Evolutionary conservation across 1,139 yeast genomes (phyloP).

Genomic region (Magnusiomyces magnusii): DNA sequence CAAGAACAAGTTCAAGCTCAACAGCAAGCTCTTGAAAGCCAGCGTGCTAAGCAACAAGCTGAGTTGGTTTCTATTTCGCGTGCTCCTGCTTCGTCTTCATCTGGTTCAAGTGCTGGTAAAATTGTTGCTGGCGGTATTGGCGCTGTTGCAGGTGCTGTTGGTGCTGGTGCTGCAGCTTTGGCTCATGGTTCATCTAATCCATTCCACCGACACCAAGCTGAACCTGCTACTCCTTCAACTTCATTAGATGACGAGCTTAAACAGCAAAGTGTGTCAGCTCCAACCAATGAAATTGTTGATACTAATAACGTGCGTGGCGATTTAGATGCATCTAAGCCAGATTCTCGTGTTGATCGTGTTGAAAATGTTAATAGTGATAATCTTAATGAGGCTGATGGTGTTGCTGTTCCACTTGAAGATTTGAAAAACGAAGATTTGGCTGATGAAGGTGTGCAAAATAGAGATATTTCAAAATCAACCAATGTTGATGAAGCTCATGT

Average conservation of each 20-base stretch:
- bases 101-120: too few relatives aligned
- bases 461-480: too few relatives aligned
- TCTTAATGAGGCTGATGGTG: slow-evolving; percentile 32
- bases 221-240: slow-evolving; percentile 9
- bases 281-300: slow-evolving; percentile 7
- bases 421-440: slow-evolving; percentile 13
- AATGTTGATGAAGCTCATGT: not conserved
- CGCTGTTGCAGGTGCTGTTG: slow-evolving; percentile 25
- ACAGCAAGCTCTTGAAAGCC: slow-evolving; percentile 2
- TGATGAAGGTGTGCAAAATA: not conserved
- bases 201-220: slow-evolving; percentile 1
- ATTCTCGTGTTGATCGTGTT: slow-evolving; percentile 37
- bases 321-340: slow-evolving; percentile 52
- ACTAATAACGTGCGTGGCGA: slow-evolving; percentile 55
- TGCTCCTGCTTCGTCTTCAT: not conserved
- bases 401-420: slow-evolving; percentile 28
- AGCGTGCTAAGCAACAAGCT: slow-evolving; percentile 13
- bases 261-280: slow-evolving; percentile 9
- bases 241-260: not conserved
- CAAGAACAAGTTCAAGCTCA: slow-evolving; percentile 2
- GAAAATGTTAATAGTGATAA: too few relatives aligned
- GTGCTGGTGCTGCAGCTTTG: slow-evolving; percentile 18
- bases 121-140: slow-evolving; percentile 14
- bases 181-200: slow-evolving; percentile 10
- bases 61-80: slow-evolving; percentile 7